Conservation (phyloP, 1,284 basidiomycete genomes). For the Tilletia horrida region DNA sequence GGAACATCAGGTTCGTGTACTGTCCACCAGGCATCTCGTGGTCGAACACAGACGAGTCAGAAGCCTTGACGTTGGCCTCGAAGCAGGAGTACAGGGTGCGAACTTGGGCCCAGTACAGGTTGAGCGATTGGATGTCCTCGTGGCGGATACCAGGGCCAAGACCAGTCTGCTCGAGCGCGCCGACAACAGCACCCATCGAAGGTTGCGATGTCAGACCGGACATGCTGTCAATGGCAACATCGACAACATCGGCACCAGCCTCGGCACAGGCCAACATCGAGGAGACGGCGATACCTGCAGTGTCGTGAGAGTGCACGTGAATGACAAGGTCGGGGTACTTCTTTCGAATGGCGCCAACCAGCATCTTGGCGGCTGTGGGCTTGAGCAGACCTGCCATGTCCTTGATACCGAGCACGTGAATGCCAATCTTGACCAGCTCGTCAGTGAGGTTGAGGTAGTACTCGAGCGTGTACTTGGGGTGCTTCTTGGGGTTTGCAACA, state of each 20-base stretch:
- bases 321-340: constrained; percentile 97
- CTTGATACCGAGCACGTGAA: constrained; percentile 97
- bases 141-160: constrained; percentile 96
- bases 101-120: constrained; percentile 97
- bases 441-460: constrained; percentile 97
- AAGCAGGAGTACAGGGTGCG: constrained; percentile 93
- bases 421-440: constrained; percentile 87
- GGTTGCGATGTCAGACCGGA: constrained; percentile 97
- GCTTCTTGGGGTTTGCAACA: constrained; percentile 85
- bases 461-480: constrained; percentile 90
- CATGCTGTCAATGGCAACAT: constrained; percentile 94
- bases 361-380: constrained; percentile 85
- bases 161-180: constrained; percentile 89
- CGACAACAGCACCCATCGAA: constrained; percentile 93
- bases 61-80: constrained; percentile 96
- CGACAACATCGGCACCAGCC: constrained; percentile 95
- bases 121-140: constrained; percentile 94
- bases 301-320: constrained; percentile 99
- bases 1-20: constrained; percentile 70
- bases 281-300: constrained; percentile 93
- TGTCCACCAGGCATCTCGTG: constrained; percentile 98
- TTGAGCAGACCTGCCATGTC: constrained; percentile 99
- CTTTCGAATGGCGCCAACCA: constrained; percentile 89
- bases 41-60: constrained; percentile 81
- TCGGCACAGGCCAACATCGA: constrained; percentile 93